Evolutionary conservation across 2,329 filamentous ascomycete genomes (phyloP).

Genomic region (Xylariaceae sp.): DNA sequence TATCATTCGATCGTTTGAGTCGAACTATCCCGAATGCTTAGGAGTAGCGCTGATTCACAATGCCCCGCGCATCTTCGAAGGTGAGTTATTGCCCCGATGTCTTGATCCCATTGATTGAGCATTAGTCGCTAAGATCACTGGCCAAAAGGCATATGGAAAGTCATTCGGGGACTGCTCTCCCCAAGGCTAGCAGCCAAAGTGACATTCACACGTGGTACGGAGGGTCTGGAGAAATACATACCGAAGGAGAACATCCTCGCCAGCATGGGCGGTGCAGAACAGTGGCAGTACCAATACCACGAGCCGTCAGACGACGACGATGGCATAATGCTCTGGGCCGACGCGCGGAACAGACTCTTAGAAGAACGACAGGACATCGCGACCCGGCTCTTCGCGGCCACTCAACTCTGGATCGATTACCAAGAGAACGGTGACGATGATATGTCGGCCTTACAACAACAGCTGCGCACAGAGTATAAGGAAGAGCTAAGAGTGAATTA

Average conservation of each 20-base stretch:
- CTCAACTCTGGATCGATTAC: conserved; percentile 64
- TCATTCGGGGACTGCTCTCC: conserved; percentile 90
- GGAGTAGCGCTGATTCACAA: conserved; percentile 88
- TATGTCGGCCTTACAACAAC: conserved; percentile 44
- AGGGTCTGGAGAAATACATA: conserved; percentile 74
- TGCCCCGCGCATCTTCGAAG: conserved; percentile 90
- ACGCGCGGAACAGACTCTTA: conserved; percentile 57
- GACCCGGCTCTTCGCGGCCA: conserved; percentile 65
- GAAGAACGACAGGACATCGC: conserved; percentile 58
- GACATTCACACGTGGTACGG: conserved; percentile 75
- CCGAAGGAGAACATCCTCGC: conserved; percentile 65
- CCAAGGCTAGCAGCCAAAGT: conserved; percentile 90
- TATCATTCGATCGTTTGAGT: conserved; percentile 98
- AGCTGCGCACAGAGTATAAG: conserved; percentile 56
- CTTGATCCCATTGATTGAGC: background rate
- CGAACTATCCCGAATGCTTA: conserved; percentile 90
- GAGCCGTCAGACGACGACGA: conserved; percentile 75
- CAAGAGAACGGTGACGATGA: conserved; percentile 35
- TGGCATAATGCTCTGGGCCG: conserved; percentile 59
- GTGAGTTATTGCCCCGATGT: conserved; percentile 48
- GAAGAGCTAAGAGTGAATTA: conserved; percentile 65
- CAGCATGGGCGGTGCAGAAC: conserved; percentile 77
- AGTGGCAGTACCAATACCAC: conserved; percentile 75
- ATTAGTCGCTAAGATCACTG: background rate
- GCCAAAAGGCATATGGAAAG: conserved; percentile 72